A percentile compares a stretch with the other conserved stretches of the same genome.
phyloP scores from a whole-genome alignment of 345 rosid species.

The Syzygium aqueum region DNA sequence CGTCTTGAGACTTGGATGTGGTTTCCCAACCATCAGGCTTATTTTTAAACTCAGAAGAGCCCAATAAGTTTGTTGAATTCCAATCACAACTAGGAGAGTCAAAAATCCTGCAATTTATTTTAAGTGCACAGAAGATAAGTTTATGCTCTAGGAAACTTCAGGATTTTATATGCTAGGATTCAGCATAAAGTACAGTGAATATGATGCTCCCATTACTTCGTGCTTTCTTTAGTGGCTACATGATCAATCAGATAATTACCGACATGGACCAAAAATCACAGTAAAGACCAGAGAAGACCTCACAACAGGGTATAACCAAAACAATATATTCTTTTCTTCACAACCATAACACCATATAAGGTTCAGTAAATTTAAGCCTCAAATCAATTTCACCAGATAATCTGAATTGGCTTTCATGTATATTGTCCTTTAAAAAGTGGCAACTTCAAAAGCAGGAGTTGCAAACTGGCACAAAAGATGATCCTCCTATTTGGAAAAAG shows the following conservation, averaged over 20 bases:
- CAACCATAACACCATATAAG: background rate
- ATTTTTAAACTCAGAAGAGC: slow-evolving; percentile 59
- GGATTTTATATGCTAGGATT: background rate
- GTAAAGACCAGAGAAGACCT: background rate
- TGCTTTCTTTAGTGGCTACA: background rate
- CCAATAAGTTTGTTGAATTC: slow-evolving; percentile 39
- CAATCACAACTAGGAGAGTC: slow-evolving; percentile 56
- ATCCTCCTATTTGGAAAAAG: background rate
- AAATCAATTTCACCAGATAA: background rate
- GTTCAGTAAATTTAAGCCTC: background rate
- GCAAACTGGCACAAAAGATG: background rate
- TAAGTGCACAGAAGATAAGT: background rate
- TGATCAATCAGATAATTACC: background rate
- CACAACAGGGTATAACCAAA: background rate
- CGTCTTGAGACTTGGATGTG: slow-evolving; percentile 68
- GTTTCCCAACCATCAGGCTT: slow-evolving; percentile 99
- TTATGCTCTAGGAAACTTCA: background rate
- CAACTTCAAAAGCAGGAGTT: background rate
- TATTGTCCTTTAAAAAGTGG: background rate
- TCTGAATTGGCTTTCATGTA: background rate
- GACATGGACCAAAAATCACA: background rate
- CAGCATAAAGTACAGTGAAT: background rate
- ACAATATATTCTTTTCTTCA: background rate
- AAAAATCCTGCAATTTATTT: slow-evolving; percentile 48
- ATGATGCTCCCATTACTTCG: background rate